These are phyloP conservation scores for Earliella scabrosa DNA, from an alignment of 1,284 basidiomycete species.

Conservation along the genomic window DNA sequence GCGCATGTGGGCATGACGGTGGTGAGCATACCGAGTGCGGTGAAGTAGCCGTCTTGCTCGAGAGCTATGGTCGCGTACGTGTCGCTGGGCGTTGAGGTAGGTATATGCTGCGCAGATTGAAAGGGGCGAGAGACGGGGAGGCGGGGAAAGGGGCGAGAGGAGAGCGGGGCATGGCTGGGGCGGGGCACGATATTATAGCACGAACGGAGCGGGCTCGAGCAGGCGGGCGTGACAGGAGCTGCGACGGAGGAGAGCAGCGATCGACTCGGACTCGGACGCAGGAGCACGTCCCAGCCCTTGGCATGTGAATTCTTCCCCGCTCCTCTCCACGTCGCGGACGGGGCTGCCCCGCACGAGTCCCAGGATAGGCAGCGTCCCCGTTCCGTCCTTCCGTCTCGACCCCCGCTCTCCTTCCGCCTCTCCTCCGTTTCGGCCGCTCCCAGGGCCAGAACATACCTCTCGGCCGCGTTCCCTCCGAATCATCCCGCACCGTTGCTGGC, in stretches of 20 bases:
- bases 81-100: too few relatives aligned
- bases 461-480: slow-evolving; percentile 11
- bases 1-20: not conserved
- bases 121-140: not conserved
- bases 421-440: not conserved
- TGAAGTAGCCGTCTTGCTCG: too few relatives aligned
- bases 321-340: slow-evolving; percentile 2
- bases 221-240: slow-evolving; percentile 12
- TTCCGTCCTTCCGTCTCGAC: slow-evolving; percentile 3
- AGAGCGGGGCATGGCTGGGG: not conserved
- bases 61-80: too few relatives aligned
- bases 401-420: slow-evolving; percentile 19
- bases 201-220: not conserved
- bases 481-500: not conserved
- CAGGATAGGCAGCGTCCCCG: not conserved
- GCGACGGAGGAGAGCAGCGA: not conserved
- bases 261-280: not conserved
- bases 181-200: slow-evolving; percentile 6
- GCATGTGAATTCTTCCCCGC: slow-evolving; percentile 14
- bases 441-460: not conserved
- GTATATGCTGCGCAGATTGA: too few relatives aligned
- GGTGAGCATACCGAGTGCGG: not conserved
- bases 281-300: slow-evolving; percentile 1
- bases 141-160: not conserved
- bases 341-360: not conserved